Evolutionary conservation across 495 filamentous ascomycete species (phyloP).

Genomic region (Extremus antarcticus): DNA sequence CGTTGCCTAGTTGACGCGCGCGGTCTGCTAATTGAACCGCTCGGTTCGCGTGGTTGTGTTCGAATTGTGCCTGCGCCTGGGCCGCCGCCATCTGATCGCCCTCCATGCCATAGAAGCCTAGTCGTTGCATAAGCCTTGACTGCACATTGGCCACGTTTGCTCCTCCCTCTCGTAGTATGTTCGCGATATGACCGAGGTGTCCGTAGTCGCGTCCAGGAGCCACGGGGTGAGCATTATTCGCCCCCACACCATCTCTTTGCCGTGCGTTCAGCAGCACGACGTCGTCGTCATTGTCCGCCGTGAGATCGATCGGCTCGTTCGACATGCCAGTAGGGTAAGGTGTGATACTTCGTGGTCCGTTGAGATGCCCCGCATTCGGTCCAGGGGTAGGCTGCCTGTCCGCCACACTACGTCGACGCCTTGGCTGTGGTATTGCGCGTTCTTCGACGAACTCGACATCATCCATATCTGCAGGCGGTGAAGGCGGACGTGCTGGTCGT

Average conservation of each 20-base stretch:
- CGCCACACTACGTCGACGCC: neutral
- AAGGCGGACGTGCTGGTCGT: conserved; percentile 1
- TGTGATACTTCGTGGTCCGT: conserved; percentile 7
- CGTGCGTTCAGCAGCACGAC: conserved; percentile 6
- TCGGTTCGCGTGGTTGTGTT: conserved; percentile 2
- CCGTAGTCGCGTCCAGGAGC: conserved; percentile 5
- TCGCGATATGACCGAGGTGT: conserved; percentile 4
- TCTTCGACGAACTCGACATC: conserved; percentile 16
- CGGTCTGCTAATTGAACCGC: neutral
- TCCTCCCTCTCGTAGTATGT: conserved; percentile 4
- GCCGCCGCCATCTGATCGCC: neutral
- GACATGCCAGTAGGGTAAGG: conserved; percentile 2
- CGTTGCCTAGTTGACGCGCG: neutral
- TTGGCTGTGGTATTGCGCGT: conserved; percentile 5
- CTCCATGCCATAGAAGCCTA: neutral
- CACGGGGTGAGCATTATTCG: neutral
- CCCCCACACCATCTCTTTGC: conserved; percentile 2
- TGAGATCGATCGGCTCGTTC: conserved; percentile 15
- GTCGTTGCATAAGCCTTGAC: conserved; percentile 7
- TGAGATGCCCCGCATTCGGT: neutral
- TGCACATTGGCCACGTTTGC: neutral
- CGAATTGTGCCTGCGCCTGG: neutral
- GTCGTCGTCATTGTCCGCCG: conserved; percentile 17
- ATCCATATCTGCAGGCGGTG: conserved; percentile 3
- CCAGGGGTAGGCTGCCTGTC: conserved; percentile 1